phyloP scores from a whole-genome alignment of 148 eudicot genomes.

The Simmondsia chinensis region DNA sequence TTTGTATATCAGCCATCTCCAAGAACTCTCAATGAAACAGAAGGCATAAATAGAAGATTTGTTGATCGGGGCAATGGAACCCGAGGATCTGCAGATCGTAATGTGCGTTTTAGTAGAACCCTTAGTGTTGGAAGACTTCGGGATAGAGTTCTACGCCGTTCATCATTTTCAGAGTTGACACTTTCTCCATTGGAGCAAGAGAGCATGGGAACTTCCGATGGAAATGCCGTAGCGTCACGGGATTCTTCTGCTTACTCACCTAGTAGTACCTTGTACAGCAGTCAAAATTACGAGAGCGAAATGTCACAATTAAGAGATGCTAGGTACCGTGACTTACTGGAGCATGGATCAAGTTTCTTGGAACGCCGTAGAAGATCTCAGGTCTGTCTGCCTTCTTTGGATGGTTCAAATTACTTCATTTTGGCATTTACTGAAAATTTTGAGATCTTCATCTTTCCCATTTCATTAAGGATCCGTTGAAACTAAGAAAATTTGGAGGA shows the following conservation, averaged over 20 bases:
- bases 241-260: conserved; percentile 31
- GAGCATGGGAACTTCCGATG: conserved; percentile 28
- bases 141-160: conserved; percentile 80
- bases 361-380: conserved; percentile 96
- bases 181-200: conserved; percentile 50
- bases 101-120: conserved; percentile 86
- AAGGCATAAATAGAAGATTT: conserved; percentile 32
- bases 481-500: too few relatives aligned
- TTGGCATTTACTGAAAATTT: too few relatives aligned
- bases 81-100: conserved; percentile 62
- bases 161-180: conserved; percentile 53
- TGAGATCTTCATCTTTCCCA: neutral
- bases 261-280: conserved; percentile 22
- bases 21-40: conserved; percentile 32
- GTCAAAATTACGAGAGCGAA: conserved; percentile 40
- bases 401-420: too few relatives aligned
- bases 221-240: conserved; percentile 28
- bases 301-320: conserved; percentile 40
- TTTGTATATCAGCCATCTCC: conserved; percentile 26
- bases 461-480: too few relatives aligned
- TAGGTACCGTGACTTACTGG: conserved; percentile 57
- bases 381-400: conserved; percentile 33
- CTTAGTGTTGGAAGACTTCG: conserved; percentile 97
- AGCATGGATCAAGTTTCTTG: conserved; percentile 79
- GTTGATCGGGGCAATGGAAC: conserved; percentile 39